A percentile compares a stretch with the other conserved stretches of the same genome.
Conservation (phyloP, 1,139 yeast genomes). For the Zygoascus meyerae region DNA sequence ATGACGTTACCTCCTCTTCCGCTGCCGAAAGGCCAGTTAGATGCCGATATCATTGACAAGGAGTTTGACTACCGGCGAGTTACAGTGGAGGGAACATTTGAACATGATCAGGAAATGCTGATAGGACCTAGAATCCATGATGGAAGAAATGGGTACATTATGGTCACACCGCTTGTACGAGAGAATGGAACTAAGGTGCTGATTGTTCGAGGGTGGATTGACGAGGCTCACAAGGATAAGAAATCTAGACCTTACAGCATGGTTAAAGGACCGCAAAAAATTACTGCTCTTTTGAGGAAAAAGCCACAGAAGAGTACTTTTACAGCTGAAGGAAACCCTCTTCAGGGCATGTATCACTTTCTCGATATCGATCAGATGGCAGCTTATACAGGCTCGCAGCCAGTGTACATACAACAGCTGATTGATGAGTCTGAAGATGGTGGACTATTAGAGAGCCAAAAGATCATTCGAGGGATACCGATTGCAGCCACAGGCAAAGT, state of each 20-base stretch:
- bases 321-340: slow-evolving; percentile 75
- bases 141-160: slow-evolving; percentile 70
- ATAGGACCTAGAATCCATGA: slow-evolving; percentile 84
- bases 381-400: slow-evolving; percentile 55
- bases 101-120: slow-evolving; percentile 81
- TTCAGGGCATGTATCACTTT: slow-evolving; percentile 49
- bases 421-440: slow-evolving; percentile 14
- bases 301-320: slow-evolving; percentile 66
- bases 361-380: slow-evolving; percentile 85
- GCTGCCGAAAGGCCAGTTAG: slow-evolving; percentile 45
- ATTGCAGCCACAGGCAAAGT: slow-evolving; percentile 75
- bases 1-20: slow-evolving; percentile 67
- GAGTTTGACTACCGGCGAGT: slow-evolving; percentile 82
- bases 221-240: slow-evolving; percentile 66
- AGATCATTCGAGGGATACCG: slow-evolving; percentile 77
- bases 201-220: slow-evolving; percentile 90
- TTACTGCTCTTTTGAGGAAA: slow-evolving; percentile 66
- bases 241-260: slow-evolving; percentile 55
- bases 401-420: slow-evolving; percentile 73
- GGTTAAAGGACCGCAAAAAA: slow-evolving; percentile 68
- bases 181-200: slow-evolving; percentile 65
- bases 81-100: slow-evolving; percentile 64
- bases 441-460: slow-evolving; percentile 28
- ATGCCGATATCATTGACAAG: slow-evolving; percentile 40
- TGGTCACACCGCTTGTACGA: slow-evolving; percentile 78